These are phyloP conservation scores for Capsella bursapastoris DNA, from an alignment of 345 rosid genomes.

Conservation along the genomic window DNA sequence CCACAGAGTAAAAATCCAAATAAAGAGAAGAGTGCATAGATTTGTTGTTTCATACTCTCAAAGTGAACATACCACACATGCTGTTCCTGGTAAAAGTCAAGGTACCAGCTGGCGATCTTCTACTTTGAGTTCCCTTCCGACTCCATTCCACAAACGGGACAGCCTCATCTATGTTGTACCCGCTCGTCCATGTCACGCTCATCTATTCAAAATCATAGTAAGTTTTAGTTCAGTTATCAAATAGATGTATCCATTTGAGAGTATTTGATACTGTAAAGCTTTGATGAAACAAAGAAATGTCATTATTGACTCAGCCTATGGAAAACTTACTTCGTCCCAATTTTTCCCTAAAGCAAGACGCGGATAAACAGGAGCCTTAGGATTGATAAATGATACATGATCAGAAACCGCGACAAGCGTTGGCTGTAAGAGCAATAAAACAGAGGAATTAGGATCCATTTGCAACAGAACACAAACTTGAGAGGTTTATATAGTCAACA, in stretches of 20 bases:
- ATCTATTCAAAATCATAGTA: slow-evolving; percentile 52
- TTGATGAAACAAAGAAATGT: slow-evolving; percentile 2
- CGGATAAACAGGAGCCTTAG: slow-evolving; percentile 78
- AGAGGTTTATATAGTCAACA: slow-evolving; percentile 2
- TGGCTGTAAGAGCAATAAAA: slow-evolving; percentile 60
- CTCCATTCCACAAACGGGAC: slow-evolving; percentile 78
- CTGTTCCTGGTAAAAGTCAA: slow-evolving; percentile 65
- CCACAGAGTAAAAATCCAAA: background rate
- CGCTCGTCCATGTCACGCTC: slow-evolving; percentile 94
- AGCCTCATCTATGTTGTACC: slow-evolving; percentile 73
- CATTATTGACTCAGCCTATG: background rate
- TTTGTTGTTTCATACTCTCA: background rate
- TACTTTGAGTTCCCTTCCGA: slow-evolving; percentile 44
- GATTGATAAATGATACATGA: slow-evolving; percentile 58
- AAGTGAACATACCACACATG: slow-evolving; percentile 79
- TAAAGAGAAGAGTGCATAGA: background rate
- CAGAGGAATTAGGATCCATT: slow-evolving; percentile 19
- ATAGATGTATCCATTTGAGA: background rate
- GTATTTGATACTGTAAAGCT: background rate
- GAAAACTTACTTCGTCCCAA: slow-evolving; percentile 73
- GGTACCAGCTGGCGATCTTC: slow-evolving; percentile 75
- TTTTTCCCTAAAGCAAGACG: slow-evolving; percentile 85
- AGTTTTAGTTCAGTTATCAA: background rate
- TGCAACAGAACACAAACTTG: background rate
- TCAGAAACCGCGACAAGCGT: slow-evolving; percentile 71